Conservation (phyloP, 768 basidiomycete genomes). For the Candolleomyces efflorescens region DNA sequence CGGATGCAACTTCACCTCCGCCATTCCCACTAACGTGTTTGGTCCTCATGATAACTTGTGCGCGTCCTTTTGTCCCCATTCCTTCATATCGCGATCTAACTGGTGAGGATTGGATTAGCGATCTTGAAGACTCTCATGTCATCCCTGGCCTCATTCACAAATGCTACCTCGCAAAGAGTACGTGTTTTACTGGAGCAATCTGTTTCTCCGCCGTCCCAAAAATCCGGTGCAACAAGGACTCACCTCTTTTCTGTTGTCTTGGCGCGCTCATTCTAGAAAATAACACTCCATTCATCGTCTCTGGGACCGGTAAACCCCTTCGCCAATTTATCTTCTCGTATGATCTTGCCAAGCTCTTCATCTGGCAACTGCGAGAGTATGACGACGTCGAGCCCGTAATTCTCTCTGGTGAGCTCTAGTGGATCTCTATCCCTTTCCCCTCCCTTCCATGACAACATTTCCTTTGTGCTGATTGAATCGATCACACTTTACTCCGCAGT, state of each 20-base stretch:
- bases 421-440: too few relatives aligned
- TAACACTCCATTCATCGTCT: constrained; percentile 79
- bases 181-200: constrained; percentile 6
- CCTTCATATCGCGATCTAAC: not conserved
- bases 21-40: constrained; percentile 97
- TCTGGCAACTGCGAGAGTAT: constrained; percentile 90
- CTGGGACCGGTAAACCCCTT: constrained; percentile 87
- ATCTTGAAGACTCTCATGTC: constrained; percentile 88
- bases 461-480: too few relatives aligned
- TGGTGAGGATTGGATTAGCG: constrained; percentile 37
- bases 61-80: constrained; percentile 13
- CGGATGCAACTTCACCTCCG: constrained; percentile 92
- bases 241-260: not conserved
- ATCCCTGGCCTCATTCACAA: constrained; percentile 94
- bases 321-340: constrained; percentile 98
- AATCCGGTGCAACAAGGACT: too few relatives aligned
- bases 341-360: constrained; percentile 92
- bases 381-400: constrained; percentile 92
- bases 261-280: constrained; percentile 54
- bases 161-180: constrained; percentile 89
- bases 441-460: too few relatives aligned
- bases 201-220: too few relatives aligned
- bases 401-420: constrained; percentile 74
- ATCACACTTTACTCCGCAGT: constrained; percentile 45
- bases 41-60: constrained; percentile 94